Conservation (phyloP, 495 filamentous ascomycete species). For the Amniculicola lignicola region DNA sequence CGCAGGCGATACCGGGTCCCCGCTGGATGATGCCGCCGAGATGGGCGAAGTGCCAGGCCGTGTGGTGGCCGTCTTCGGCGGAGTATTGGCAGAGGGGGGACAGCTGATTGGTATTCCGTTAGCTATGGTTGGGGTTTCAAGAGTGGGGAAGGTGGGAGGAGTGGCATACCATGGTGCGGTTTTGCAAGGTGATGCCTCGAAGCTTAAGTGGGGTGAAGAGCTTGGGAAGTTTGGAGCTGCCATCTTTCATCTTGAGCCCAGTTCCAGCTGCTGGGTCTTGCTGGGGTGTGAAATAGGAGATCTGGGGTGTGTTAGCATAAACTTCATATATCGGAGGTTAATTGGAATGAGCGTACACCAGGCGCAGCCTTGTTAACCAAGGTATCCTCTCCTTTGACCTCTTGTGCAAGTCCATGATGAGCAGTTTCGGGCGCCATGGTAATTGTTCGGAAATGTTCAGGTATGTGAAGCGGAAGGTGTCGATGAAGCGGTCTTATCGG, state of each 20-base stretch:
- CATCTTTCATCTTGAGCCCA: slow-evolving; percentile 26
- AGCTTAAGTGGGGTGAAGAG: slow-evolving; percentile 47
- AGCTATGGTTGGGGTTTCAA: slow-evolving; percentile 16
- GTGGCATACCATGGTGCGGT: slow-evolving; percentile 58
- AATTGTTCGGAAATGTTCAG: no score
- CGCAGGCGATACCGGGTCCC: slow-evolving; percentile 61
- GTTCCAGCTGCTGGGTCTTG: slow-evolving; percentile 34
- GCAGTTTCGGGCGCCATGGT: slow-evolving; percentile 23
- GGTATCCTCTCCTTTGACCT: slow-evolving; percentile 14
- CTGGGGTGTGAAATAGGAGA: slow-evolving; percentile 33
- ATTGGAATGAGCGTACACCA: slow-evolving; percentile 14
- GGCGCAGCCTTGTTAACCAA: slow-evolving; percentile 25
- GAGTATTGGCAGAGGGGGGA: slow-evolving; percentile 70
- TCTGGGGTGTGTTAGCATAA: slow-evolving; percentile 11
- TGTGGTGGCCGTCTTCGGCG: slow-evolving; percentile 63
- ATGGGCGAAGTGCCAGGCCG: slow-evolving; percentile 66
- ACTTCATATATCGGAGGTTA: background rate
- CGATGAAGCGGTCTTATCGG: no score
- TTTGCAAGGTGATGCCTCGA: slow-evolving; percentile 65
- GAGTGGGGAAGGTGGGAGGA: slow-evolving; percentile 41
- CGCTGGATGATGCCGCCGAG: slow-evolving; percentile 61
- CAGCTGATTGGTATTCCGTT: slow-evolving; percentile 30
- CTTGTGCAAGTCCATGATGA: slow-evolving; percentile 18
- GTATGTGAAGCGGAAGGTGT: no score
- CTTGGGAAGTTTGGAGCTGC: slow-evolving; percentile 34